Base-by-base conservation (phyloP, 768 basidiomycete species). In the Gautieria morchelliformis region DNA sequence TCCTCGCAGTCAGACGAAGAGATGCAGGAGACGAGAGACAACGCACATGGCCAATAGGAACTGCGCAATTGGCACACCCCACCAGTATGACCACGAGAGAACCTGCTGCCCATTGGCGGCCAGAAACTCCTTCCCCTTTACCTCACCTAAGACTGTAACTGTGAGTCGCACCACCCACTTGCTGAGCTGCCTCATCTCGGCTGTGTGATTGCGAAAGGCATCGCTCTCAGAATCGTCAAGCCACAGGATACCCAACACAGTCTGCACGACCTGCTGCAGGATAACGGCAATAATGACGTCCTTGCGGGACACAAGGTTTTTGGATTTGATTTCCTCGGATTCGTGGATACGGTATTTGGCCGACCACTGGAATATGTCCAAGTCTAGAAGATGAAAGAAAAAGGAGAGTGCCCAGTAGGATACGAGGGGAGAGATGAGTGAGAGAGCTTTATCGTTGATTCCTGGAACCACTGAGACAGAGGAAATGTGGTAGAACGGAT, bases 301-400 rank as follows among this genome's bases (percentile, higher is more conserved):
- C 2, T 65, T 53, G 9, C 82, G 80, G 0, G 89, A 83, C 4
- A 81, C 93, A 9, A 81, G 77, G 68, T 98, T 98, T 57, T 82
- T 76, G 2, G 79, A 69, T 58, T 76, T 75, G 59, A 93, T 83
- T 66, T 98, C 94, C 14, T 73, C 75, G 1, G 89, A 87, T 52
- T 92, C 89, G 69, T 99, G 95, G 47, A 98, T 87, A 45, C 92
- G 80, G 68, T 90, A 85, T 58, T 79, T 82, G 61, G 94, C 84
- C 35, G 96, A 77, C 78, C 83, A 86, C 65, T 81, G 73, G 81
- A 84, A 88, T 27, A 73, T 75, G 3, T 82, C 84, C n/a, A 74
- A 71, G 72, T 99, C 96, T 64, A 99, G 76, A 45, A 70, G 66
- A 68, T 93, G 85, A 74, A 96, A 98, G 68, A 89, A 69, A 51